A percentile compares a stretch with the other conserved stretches of the same genome.
Conservation (phyloP, 257 asterid genomes). For the Lantana camara region DNA sequence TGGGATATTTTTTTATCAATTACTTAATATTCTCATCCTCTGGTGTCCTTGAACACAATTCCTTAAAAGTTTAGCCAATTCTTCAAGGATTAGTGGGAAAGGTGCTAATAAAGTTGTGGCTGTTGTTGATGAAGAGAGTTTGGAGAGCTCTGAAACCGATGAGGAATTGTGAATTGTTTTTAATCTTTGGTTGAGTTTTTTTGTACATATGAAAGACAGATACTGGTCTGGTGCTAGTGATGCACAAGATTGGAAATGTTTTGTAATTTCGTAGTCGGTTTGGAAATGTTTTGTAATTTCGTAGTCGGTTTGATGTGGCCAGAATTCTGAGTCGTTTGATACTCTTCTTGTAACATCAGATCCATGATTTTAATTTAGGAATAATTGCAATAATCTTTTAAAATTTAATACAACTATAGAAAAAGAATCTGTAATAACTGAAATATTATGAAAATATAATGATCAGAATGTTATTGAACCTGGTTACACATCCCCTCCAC, state of each 20-base stretch:
- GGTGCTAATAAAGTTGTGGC: slow-evolving; percentile 54
- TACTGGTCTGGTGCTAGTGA: slow-evolving; percentile 39
- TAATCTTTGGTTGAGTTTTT: slow-evolving; percentile 30
- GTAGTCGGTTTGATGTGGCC: slow-evolving; percentile 15
- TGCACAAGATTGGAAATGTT: slow-evolving; percentile 15
- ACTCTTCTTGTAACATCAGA: background rate
- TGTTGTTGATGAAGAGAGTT: slow-evolving; percentile 59
- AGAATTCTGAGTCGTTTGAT: slow-evolving; percentile 1
- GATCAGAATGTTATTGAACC: no score
- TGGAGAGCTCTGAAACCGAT: slow-evolving; percentile 36
- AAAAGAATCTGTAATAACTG: no score
- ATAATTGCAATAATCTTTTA: no score
- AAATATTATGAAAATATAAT: no score
- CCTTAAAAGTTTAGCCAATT: slow-evolving; percentile 30
- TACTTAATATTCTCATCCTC: no score
- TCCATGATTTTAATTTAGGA: background rate
- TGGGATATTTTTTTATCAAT: no score
- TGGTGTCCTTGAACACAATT: no score
- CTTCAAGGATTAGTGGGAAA: slow-evolving; percentile 42
- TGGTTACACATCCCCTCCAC: no score
- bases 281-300: no score
- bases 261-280: slow-evolving; percentile 4
- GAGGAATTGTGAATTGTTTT: slow-evolving; percentile 36
- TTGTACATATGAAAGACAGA: slow-evolving; percentile 40
- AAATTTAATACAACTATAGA: no score